Conservation (phyloP, 192 early-diverging fungal genomes). For the Cladochytrium replicatum region DNA sequence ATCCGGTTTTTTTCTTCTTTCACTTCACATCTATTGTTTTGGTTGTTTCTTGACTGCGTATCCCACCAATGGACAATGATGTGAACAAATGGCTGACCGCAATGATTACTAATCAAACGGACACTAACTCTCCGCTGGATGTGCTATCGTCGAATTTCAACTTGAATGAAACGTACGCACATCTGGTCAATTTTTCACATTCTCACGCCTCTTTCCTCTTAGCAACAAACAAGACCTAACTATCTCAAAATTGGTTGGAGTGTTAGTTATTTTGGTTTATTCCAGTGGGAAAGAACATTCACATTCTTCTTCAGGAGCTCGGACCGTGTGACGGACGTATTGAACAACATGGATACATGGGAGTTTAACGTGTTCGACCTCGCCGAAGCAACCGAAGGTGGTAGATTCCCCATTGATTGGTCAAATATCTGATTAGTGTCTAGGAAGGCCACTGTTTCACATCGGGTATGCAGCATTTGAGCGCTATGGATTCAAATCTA, state of each 20-base stretch:
- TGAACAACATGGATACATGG: constrained; percentile 22
- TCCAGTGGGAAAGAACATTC: too few relatives aligned
- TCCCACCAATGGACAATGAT: constrained; percentile 21
- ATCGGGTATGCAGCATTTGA: constrained; percentile 19
- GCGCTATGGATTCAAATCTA: constrained; percentile 9
- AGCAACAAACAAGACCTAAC: too few relatives aligned
- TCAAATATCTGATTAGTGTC: constrained; percentile 1
- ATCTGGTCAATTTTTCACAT: too few relatives aligned
- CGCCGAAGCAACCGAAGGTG: constrained; percentile 2
- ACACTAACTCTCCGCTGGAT: neutral
- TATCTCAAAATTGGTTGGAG: neutral
- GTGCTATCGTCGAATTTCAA: neutral
- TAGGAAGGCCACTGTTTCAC: constrained; percentile 23
- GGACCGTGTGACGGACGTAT: constrained; percentile 12
- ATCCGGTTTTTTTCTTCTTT: neutral
- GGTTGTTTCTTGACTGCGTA: neutral
- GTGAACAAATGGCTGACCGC: constrained; percentile 34
- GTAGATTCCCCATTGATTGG: constrained; percentile 4
- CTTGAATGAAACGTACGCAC: too few relatives aligned
- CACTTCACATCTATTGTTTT: neutral
- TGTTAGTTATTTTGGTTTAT: too few relatives aligned
- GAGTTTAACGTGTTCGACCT: constrained; percentile 34
- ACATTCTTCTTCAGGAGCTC: too few relatives aligned
- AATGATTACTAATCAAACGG: constrained; percentile 27
- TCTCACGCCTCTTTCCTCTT: too few relatives aligned